Conservation (phyloP, 305 asterid genomes). For the Fraxinus baroniana region DNA sequence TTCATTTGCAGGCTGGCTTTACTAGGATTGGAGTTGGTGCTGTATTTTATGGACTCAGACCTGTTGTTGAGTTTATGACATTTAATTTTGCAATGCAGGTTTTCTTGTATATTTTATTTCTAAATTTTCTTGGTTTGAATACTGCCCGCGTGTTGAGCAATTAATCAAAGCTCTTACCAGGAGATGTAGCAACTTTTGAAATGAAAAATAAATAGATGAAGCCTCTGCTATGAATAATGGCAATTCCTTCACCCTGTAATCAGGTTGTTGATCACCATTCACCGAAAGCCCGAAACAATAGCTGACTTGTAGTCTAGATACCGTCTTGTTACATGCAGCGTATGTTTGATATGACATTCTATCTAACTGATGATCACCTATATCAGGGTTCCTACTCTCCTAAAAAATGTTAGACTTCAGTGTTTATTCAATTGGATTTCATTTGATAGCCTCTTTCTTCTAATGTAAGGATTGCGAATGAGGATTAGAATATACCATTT, state of each 20-base stretch:
- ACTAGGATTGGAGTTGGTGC: constrained; percentile 56
- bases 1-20: constrained; percentile 44
- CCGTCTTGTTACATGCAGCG: background rate
- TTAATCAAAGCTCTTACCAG: background rate
- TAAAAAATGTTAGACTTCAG: too few relatives aligned
- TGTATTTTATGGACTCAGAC: constrained; percentile 49
- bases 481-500: background rate
- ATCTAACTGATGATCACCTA: background rate
- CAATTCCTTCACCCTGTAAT: background rate
- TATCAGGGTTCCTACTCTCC: background rate
- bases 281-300: background rate
- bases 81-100: constrained; percentile 66
- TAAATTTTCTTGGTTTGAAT: background rate
- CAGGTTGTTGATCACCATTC: background rate
- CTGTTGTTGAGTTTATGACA: constrained; percentile 55
- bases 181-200: background rate
- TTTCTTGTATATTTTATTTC: background rate
- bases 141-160: background rate
- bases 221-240: background rate
- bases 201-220: background rate
- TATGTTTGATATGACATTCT: background rate
- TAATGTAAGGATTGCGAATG: background rate
- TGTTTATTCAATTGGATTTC: background rate
- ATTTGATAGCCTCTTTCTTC: background rate
- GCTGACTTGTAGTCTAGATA: background rate